Evolutionary conservation across 176 grass and related monocot genomes (phyloP), one percentile per base, ranked within the genome.

Genomic region (Neostapfia colusana): DNA sequence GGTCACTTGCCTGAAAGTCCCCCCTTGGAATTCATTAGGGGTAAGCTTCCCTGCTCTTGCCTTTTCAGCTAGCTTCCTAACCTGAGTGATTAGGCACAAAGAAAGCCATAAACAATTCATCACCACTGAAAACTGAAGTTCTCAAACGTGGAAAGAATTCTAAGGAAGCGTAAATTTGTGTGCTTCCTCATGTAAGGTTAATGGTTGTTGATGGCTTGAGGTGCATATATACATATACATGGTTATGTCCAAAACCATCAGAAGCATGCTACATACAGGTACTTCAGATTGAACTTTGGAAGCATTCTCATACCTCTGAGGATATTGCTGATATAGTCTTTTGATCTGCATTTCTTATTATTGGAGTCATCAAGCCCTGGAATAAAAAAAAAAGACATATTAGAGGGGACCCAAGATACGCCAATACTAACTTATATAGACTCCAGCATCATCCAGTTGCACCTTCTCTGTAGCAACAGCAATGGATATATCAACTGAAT

Each of bases 391-490:
- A 65, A 25, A 25, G 40, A 69, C n/a, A n/a, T 35, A 70, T 82
- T 81, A 92, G 41, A 62, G 67, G 57, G 58, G 1, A 16, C 70
- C 69, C 67, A 74, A 79, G n/a, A 56, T 63, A 81, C 16, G 13
- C 10, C 53, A 46, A 75, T 21, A 74, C 53, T 57, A 60, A 49
- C 8, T 67, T 84, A 5, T 69, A 20, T 68, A 18, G 18, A 62
- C 7, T 23, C 46, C 46, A 39, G 10, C 55, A 25, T 4, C 23
- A 67, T 75, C 87, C 89, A 82, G 13, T 5, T 12, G 56, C 75
- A 89, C 95, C 87, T 90, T 95, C 65, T 99, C 95, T 75, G 91
- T 99, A 73, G 95, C 91, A 87, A 99, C 87, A n/a, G 95, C 91
- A 65, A 99, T 90, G 46, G 91, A 94, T 92, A 99, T 90, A 84